Evolutionary conservation across 441 rosid genomes (phyloP), one percentile per base, ranked within the genome.

Genomic region (Melastoma candidum): DNA sequence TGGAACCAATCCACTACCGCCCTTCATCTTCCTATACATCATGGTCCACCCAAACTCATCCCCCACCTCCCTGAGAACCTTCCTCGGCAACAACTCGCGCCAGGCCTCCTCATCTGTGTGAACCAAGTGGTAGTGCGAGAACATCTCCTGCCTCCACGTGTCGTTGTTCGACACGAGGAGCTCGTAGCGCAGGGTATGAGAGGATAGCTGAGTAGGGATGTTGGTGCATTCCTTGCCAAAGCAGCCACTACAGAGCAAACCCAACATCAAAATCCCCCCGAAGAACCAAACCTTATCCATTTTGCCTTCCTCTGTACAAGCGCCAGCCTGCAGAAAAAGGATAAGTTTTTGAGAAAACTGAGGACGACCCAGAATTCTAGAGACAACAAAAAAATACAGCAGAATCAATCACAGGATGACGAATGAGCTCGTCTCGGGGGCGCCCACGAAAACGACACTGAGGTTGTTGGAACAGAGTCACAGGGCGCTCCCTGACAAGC

Each of bases 61-160:
- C 51, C 80, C 81, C 62, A 71, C 90, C 63, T 86, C 84, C 50
- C 67, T 84, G 46, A 81, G 55, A 46, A 72, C 39, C 82, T 81
- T 93, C 56, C 95, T 78, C 3, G 98, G 95, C 11, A 82, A 56
- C 79, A 93, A 67, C 72, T 60, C 71, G 53, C 79, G 63, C 98
- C 97, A 88, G 64, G 87, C 85, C 0, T 82, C 53, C 6, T 93
- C 97, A 59, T 93, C 98, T 0, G 88, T 81, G 7, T 85, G 97
- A 39, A 64, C 79, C 71, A 93, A 65, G 68, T 88, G 95, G 71
- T 88, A 80, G 64, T 86, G 86, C 12, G 78, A 72, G 71, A 81
- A 78, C 74, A 83, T 48, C 72, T 88, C 87, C 46, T 74, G 47
- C 57, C 74, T 79, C 75, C 79, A 72, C 1, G 95, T 65, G 3